Base-by-base conservation (phyloP, 2,329 filamentous ascomycete species). In the Trichoderma atroviride region DNA sequence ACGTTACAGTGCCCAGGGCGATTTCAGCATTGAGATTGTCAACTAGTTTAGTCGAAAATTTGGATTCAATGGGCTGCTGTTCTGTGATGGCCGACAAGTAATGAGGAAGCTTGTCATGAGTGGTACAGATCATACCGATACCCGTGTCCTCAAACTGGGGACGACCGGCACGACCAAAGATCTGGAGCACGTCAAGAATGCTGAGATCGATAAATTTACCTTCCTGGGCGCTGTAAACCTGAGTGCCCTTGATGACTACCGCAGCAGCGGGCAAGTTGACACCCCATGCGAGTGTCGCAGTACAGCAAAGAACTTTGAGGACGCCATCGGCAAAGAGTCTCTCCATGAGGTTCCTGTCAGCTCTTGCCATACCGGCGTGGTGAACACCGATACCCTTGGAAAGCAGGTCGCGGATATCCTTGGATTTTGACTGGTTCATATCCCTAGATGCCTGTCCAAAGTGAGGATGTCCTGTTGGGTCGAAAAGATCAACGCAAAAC, bases 21-120 rank as follows among this genome's bases (percentile, higher is more conserved):
- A 99, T 94, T 78, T 99, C 96, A 0, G 96, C 96, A 74, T 99
- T 99, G 70, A 99, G 82, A 73, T 99, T 99, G 79, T 99, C 96
- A 2, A 99, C 94, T 13, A 99, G 84, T 79, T 96, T 96, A 37
- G 92, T 87, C 1, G 94, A 97, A 77, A 99, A 97, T 70, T 90
- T 91, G n/a, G 95, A 98, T 76, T 99, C 96, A 71, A 99, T 99
- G 0, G 96, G 96, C 73, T 97, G 91, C 78, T 99, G 96, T 73
- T 97, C 92, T 11, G 96, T 99, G 2, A 99, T 92, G 2, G 96
- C 94, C 52, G 91, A 91, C 57, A 98, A 84, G 78, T 99, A 99
- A 78, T 99, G 95, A 35, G 91, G 83, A 10, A 99, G 84, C 77
- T 94, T 97, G 79, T 97, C 94, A n/a, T 94, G 91, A 0, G 93